These are phyloP conservation scores for Madurella fahalii DNA, from an alignment of 2,329 filamentous ascomycete genomes.

Conservation along the genomic window DNA sequence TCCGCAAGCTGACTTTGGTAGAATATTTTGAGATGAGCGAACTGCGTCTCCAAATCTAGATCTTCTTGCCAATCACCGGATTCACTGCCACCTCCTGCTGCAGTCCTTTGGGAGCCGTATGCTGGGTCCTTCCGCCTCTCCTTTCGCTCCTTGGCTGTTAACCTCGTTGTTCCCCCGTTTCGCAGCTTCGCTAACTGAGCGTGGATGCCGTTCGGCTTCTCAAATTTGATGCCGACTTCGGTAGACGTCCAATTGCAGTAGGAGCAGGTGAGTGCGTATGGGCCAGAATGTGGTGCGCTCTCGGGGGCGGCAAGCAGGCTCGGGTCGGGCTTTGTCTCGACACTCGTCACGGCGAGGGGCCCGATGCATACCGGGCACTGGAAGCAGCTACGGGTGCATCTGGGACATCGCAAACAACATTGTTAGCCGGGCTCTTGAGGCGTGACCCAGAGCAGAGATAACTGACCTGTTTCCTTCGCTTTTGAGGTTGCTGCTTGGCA, in stretches of 20 bases:
- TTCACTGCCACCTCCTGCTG: conserved; percentile 9
- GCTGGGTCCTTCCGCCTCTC: conserved; percentile 47
- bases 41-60: conserved; percentile 65
- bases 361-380: conserved; percentile 87
- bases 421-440: neutral
- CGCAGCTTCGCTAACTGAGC: conserved; percentile 71
- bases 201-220: conserved; percentile 82
- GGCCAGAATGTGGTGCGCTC: conserved; percentile 38
- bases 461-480: conserved; percentile 85
- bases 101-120: conserved; percentile 25
- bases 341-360: conserved; percentile 68
- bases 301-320: conserved; percentile 42
- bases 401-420: conserved; percentile 31
- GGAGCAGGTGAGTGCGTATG: conserved; percentile 77
- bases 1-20: conserved; percentile 76
- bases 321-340: conserved; percentile 54
- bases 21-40: conserved; percentile 70
- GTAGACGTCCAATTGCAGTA: conserved; percentile 92
- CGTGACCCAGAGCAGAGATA: neutral
- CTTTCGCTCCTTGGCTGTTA: conserved; percentile 49
- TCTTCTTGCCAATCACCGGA: conserved; percentile 36
- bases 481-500: conserved; percentile 86
- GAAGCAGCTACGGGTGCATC: conserved; percentile 92
- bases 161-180: conserved; percentile 52
- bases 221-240: conserved; percentile 86